These are phyloP conservation scores for Sphagnurus paluster DNA, from an alignment of 1,284 basidiomycete species.

Conservation along the genomic window DNA sequence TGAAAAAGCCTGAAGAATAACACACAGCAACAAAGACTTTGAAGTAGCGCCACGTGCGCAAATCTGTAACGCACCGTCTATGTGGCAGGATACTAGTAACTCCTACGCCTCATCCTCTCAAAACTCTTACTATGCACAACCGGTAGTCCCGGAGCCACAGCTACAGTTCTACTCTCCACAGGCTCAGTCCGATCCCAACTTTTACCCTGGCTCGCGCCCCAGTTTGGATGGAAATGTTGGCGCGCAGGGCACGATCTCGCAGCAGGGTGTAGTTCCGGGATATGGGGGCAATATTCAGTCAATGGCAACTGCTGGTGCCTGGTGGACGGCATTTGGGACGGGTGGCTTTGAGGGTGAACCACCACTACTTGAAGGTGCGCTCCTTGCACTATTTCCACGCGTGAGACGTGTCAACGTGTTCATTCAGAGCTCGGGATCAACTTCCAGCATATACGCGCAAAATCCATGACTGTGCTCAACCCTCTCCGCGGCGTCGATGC, in stretches of 20 bases:
- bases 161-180: conserved; percentile 72
- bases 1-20: conserved; percentile 25
- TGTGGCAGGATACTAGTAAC: conserved; percentile 70
- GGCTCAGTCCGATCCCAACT: conserved; percentile 48
- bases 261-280: conserved; percentile 40
- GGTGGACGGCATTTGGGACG: conserved; percentile 96
- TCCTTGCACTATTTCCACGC: background rate
- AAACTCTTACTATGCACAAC: conserved; percentile 54
- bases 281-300: conserved; percentile 75
- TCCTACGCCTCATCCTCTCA: conserved; percentile 61
- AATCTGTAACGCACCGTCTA: conserved; percentile 26
- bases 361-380: conserved; percentile 85
- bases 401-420: conserved; percentile 1
- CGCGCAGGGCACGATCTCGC: conserved; percentile 55
- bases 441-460: conserved; percentile 92
- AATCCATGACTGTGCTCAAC: conserved; percentile 95
- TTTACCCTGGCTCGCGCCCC: conserved; percentile 68
- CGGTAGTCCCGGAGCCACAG: conserved; percentile 51
- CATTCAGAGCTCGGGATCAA: conserved; percentile 94
- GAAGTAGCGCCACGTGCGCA: conserved; percentile 18
- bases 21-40: conserved; percentile 28
- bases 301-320: conserved; percentile 68
- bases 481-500: conserved; percentile 87
- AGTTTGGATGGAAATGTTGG: conserved; percentile 71
- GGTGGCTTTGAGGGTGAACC: conserved; percentile 95